Conservation (phyloP, 2,329 filamentous ascomycete genomes). For the Penicillium sp. region DNA sequence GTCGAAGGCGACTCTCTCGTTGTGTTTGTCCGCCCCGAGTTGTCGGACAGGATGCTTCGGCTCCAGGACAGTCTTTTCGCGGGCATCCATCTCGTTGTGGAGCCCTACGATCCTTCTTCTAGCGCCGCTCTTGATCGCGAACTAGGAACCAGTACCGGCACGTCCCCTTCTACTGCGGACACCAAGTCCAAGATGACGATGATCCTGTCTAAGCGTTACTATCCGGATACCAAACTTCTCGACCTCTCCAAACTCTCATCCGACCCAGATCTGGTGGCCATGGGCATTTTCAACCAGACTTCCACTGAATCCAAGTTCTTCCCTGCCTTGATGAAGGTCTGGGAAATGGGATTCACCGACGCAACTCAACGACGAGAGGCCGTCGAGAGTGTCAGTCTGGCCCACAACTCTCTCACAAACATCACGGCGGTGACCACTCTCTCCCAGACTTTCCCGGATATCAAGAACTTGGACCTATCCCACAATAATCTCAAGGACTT, state of each 20-base stretch:
- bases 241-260: conserved; percentile 77
- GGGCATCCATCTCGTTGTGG: conserved; percentile 60
- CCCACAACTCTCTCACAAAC: conserved; percentile 76
- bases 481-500: conserved; percentile 75
- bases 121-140: conserved; percentile 28
- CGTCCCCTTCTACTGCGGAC: conserved; percentile 57
- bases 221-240: conserved; percentile 71
- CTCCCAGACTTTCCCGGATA: conserved; percentile 76
- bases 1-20: conserved; percentile 70
- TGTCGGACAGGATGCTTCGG: conserved; percentile 66
- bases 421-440: conserved; percentile 74
- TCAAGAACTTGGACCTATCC: conserved; percentile 87
- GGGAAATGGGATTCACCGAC: conserved; percentile 75
- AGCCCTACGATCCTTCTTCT: conserved; percentile 51
- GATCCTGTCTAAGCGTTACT: conserved; percentile 76
- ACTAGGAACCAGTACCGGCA: conserved; percentile 32
- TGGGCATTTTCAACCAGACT: conserved; percentile 74
- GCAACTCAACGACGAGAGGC: conserved; percentile 73
- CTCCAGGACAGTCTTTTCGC: conserved; percentile 72
- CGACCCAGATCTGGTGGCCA: conserved; percentile 71
- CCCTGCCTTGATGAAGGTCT: conserved; percentile 85
- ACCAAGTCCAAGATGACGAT: conserved; percentile 69
- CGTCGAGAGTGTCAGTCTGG: conserved; percentile 79
- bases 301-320: conserved; percentile 84
- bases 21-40: conserved; percentile 67